phyloP scores from a whole-genome alignment of 176 grass and related monocot species.

The Paspalum notatum region DNA sequence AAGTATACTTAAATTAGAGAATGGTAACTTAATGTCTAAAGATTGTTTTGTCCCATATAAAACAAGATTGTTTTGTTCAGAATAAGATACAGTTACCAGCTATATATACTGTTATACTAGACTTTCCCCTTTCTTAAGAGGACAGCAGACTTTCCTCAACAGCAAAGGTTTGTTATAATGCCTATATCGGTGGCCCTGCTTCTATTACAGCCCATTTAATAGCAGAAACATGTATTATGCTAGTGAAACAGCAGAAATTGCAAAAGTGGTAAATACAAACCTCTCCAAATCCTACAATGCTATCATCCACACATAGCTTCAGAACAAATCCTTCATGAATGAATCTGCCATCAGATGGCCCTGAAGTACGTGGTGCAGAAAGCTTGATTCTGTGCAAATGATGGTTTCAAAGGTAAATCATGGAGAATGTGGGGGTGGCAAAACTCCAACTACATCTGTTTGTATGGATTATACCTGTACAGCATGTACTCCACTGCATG shows the following conservation, averaged over 20 bases:
- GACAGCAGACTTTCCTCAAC: not conserved
- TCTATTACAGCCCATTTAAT: conserved; percentile 1
- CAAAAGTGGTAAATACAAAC: conserved; percentile 60
- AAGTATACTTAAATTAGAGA: not conserved
- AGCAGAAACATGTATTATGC: not conserved
- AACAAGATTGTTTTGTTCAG: too few species aligned
- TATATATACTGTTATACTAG: conserved; percentile 10
- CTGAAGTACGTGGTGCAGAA: conserved; percentile 69
- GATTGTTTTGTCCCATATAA: not conserved
- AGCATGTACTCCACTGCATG: conserved; percentile 69
- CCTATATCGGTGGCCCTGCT: not conserved
- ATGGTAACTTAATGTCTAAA: not conserved
- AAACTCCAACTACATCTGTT: not conserved
- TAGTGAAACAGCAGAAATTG: not conserved
- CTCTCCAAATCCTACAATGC: conserved; percentile 79
- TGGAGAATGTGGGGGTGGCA: conserved; percentile 6
- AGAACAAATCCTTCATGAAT: conserved; percentile 78
- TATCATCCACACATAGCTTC: conserved; percentile 64
- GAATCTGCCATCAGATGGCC: conserved; percentile 51
- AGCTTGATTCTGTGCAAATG: conserved; percentile 76
- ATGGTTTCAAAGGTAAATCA: conserved; percentile 34
- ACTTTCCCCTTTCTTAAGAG: not conserved
- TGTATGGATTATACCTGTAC: conserved; percentile 64
- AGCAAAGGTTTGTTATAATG: not conserved
- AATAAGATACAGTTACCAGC: not conserved